Evolutionary conservation across 176 grass and related monocot genomes (phyloP).

Genomic region (Triticum aestivum): IWGSC_CS_RefSeq_v2.1 NC_057813.1:110693425-110693924

Average conservation of each 20-base stretch:
- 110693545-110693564: neutral
- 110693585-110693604: neutral
- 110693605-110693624: neutral
- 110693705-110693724: neutral
- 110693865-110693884: neutral
- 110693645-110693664: neutral
- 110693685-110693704: neutral
- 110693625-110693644: neutral
- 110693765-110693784: no score
- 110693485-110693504: constrained; percentile 16
- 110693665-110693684: neutral
- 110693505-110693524: neutral
- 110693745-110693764: no score
- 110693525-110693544: neutral
- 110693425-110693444: neutral
- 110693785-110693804: neutral
- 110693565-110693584: neutral
- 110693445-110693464: neutral
- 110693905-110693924: neutral
- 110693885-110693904: neutral
- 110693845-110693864: neutral
- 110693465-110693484: neutral
- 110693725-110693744: neutral
- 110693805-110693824: neutral
- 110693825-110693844: neutral